Evolutionary conservation across 768 basidiomycete genomes (phyloP), one percentile per base, ranked within the genome.

Genomic region (Leccinellum luteum): DNA sequence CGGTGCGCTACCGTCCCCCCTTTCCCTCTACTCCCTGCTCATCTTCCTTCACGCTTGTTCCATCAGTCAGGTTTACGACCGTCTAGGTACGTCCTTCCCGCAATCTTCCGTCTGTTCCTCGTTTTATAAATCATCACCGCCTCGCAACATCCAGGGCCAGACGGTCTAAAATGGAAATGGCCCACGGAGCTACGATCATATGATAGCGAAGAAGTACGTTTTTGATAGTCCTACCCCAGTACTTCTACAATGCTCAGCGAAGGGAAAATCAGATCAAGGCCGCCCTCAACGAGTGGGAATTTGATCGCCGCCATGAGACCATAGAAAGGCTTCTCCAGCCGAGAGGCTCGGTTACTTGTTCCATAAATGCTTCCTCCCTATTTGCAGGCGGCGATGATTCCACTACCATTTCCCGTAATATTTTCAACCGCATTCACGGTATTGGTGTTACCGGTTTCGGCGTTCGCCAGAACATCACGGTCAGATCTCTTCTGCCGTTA

Each of bases 31-130:
- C 48, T 13, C 34, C 27, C 45, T 38, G 17, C 58, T 67, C 57
- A 63, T 19, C 28, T 47, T 41, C 14, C 17, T 54, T 35, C 48
- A 19, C 32, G 43, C 44, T 60, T 57, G 60, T 64, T 27, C 62
- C 53, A 48, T 32, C 61, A 86, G 90, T 21, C 85, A 84, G 51
- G 83, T 92, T 6, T 92, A 94, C 71, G 90, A 93, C 67, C 71
- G 79, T 31, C 76, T 91, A 65, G 92, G 90, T 78, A 69, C 72
- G 73, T 35, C 31, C 50, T 17, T 45, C 51, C 54, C 41, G 48
- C 62, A 51, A 38, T 50, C 27, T 47, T 44, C 56, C 56, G 48
- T 56, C 55, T 51, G 6, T 38, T 4, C n/a, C 31, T 21, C 52
- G 52, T 60, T 47, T 61, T 59, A 64, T 59, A 55, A 43, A 27